phyloP scores from a whole-genome alignment of 192 early-diverging fungal species.

The Entomortierella lignicola region DNA sequence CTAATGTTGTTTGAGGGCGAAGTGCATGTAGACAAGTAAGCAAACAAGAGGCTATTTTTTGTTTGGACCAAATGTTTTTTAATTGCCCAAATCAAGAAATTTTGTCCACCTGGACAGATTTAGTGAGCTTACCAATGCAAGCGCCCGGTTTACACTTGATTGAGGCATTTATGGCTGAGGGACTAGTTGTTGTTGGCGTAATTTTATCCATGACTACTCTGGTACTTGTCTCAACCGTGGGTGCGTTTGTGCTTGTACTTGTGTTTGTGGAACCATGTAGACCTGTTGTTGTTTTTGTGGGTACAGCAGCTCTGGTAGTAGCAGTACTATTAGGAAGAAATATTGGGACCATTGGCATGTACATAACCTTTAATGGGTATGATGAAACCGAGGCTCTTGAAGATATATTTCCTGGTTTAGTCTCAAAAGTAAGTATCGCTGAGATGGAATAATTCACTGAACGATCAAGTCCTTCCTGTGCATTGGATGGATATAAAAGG shows the following conservation, averaged over 20 bases:
- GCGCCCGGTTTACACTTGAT: slow-evolving; percentile 14
- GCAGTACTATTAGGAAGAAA: background rate
- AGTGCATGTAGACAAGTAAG: too few relatives aligned
- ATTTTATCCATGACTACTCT: background rate
- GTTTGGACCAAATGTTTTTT: background rate
- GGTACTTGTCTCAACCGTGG: slow-evolving; percentile 6
- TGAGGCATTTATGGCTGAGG: slow-evolving; percentile 18
- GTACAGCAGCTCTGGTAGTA: background rate
- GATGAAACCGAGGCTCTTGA: slow-evolving; percentile 20
- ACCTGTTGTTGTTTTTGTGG: background rate
- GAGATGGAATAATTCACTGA: slow-evolving; percentile 18
- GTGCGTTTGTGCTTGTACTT: background rate
- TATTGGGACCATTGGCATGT: slow-evolving; percentile 30
- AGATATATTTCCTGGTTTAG: background rate
- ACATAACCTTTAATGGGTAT: slow-evolving; percentile 4
- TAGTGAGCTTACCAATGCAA: slow-evolving; percentile 30
- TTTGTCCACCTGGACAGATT: slow-evolving; percentile 28
- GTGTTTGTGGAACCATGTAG: background rate
- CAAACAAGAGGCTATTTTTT: too few relatives aligned
- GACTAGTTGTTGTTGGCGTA: background rate
- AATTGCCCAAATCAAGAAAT: slow-evolving; percentile 18
- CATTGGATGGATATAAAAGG: background rate
- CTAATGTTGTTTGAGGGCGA: too few relatives aligned
- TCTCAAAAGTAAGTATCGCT: slow-evolving; percentile 12
- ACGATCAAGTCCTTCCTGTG: slow-evolving; percentile 16